Evolutionary conservation across 192 early-diverging fungal species (phyloP).

Genomic region (Coemansia sp.): DNA sequence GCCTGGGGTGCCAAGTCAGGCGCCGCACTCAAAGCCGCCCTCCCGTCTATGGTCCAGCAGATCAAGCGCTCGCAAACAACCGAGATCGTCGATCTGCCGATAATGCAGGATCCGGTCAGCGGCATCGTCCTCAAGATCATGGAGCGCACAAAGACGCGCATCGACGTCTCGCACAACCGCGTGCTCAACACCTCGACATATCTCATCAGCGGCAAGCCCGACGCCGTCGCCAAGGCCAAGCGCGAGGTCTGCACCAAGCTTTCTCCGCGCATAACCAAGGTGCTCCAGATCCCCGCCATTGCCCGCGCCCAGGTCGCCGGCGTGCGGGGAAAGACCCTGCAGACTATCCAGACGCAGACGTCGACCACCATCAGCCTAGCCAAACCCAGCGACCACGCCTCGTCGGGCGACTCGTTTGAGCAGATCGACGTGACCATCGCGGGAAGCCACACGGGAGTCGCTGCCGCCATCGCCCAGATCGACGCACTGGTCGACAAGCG

Average conservation of each 20-base stretch:
- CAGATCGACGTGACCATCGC: slow-evolving; percentile 63
- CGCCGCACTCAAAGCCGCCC: slow-evolving; percentile 32
- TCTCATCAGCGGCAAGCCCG: slow-evolving; percentile 77
- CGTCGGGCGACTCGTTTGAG: slow-evolving; percentile 57
- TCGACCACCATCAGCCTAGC: slow-evolving; percentile 72
- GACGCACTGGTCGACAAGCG: slow-evolving; percentile 72
- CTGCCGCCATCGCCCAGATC: slow-evolving; percentile 81
- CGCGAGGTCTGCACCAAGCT: slow-evolving; percentile 71
- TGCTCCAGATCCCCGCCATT: slow-evolving; percentile 68
- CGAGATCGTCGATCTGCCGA: slow-evolving; percentile 53
- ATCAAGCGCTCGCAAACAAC: slow-evolving; percentile 50
- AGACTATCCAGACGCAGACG: slow-evolving; percentile 70
- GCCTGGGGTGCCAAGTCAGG: slow-evolving; percentile 37
- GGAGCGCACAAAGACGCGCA: slow-evolving; percentile 66
- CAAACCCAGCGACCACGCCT: slow-evolving; percentile 24
- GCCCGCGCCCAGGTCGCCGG: slow-evolving; percentile 83
- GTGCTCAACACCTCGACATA: slow-evolving; percentile 72
- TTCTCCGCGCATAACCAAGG: slow-evolving; percentile 61
- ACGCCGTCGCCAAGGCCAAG: slow-evolving; percentile 73
- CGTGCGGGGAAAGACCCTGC: slow-evolving; percentile 72
- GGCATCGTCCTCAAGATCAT: slow-evolving; percentile 62
- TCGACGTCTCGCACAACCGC: slow-evolving; percentile 78
- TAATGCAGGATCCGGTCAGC: slow-evolving; percentile 41
- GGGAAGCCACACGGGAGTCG: slow-evolving; percentile 80
- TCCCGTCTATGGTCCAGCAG: slow-evolving; percentile 33